Conservation (phyloP, 768 basidiomycete species). For the Mrakia blollopis region DNA sequence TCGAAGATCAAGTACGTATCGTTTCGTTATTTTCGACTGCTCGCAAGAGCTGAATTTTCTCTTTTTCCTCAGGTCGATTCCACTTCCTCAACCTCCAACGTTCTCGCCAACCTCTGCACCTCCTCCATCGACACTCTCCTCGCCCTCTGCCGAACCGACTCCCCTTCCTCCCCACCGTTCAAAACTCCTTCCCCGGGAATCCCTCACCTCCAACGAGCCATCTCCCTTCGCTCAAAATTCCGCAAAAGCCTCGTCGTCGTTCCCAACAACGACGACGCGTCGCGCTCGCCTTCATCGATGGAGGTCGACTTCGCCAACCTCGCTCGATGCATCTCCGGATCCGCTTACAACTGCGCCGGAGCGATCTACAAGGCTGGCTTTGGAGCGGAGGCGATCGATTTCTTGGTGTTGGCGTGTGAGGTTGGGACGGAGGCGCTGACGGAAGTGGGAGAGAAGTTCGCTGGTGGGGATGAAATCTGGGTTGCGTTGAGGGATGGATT, state of each 20-base stretch:
- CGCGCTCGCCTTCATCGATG: constrained; percentile 15
- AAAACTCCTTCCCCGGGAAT: not conserved
- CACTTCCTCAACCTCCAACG: constrained; percentile 6
- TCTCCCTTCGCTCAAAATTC: not conserved
- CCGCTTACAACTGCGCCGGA: constrained; percentile 42
- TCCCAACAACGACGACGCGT: not conserved
- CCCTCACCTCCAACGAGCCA: not conserved
- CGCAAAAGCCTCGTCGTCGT: not conserved
- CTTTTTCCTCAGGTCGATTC: not conserved
- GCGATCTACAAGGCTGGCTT: constrained; percentile 55
- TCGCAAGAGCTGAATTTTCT: too few relatives aligned
- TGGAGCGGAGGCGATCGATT: constrained; percentile 51
- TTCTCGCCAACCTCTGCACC: constrained; percentile 28
- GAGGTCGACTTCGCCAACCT: constrained; percentile 37
- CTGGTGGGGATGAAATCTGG: constrained; percentile 50
- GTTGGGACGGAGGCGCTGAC: constrained; percentile 54
- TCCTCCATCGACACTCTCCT: constrained; percentile 32
- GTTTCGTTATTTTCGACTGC: too few relatives aligned
- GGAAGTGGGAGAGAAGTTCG: not conserved
- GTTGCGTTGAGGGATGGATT: constrained; percentile 60
- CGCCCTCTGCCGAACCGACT: constrained; percentile 17
- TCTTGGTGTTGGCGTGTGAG: constrained; percentile 59
- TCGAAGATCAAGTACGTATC: constrained; percentile 11
- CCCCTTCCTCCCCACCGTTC: not conserved
- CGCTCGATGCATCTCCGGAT: constrained; percentile 39